Evolutionary conservation across 2,329 filamentous ascomycete genomes (phyloP).

Genomic region (Monosporascus sp.): DNA sequence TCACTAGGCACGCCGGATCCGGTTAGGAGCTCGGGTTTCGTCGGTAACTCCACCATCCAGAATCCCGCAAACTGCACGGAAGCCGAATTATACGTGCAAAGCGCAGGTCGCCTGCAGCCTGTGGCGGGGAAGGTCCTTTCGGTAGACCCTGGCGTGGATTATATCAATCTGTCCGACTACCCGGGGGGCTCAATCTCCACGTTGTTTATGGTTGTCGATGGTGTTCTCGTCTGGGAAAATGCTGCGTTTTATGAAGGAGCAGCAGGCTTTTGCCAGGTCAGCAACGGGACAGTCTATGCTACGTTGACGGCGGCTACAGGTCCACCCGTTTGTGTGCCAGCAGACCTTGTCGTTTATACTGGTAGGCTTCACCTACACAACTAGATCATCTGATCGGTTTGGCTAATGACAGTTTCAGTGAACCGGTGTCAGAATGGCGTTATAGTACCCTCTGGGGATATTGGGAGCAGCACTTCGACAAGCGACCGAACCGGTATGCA

Average conservation of each 20-base stretch:
- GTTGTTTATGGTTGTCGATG: conserved; percentile 7
- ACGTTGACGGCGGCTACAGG: conserved; percentile 8
- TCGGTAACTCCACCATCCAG: conserved; percentile 4
- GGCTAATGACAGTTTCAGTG: not conserved
- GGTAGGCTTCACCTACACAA: conserved; percentile 9
- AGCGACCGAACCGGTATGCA: not conserved
- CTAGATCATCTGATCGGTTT: not conserved
- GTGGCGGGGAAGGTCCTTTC: conserved; percentile 4
- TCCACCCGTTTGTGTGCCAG: conserved; percentile 6
- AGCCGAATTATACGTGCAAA: conserved; percentile 8
- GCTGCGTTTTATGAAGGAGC: conserved; percentile 9
- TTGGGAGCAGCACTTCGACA: not conserved
- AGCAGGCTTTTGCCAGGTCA: conserved; percentile 11
- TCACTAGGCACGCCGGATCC: conserved; percentile 1
- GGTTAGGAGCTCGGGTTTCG: conserved; percentile 2
- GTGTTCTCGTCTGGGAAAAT: conserved; percentile 13
- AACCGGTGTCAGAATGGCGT: conserved; percentile 6
- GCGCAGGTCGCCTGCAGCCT: conserved; percentile 6
- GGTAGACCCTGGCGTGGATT: conserved; percentile 8
- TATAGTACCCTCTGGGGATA: not conserved
- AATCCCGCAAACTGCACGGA: conserved; percentile 8
- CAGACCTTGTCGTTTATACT: conserved; percentile 11
- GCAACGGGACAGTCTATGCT: conserved; percentile 8
- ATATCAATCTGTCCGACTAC: conserved; percentile 8
- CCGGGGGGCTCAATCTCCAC: conserved; percentile 5